Conservation (phyloP, 1,284 basidiomycete genomes). For the Grifola frondosa region DNA sequence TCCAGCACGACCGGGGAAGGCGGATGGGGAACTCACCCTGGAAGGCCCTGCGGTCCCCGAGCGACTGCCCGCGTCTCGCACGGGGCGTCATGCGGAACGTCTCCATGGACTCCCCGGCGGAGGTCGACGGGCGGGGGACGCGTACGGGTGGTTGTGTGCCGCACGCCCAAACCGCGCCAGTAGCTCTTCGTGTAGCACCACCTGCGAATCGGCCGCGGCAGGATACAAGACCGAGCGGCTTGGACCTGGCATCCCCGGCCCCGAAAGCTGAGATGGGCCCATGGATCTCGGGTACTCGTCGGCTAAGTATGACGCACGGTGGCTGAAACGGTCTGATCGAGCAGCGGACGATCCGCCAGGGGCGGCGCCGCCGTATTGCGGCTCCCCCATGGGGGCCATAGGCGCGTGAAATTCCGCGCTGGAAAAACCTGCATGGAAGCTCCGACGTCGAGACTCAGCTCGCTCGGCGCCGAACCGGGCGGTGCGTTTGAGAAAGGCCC, state of each 20-base stretch:
- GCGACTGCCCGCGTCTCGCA: background rate
- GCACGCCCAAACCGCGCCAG: background rate
- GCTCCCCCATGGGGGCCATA: conserved; percentile 8
- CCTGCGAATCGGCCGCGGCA: conserved; percentile 6
- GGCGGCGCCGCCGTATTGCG: conserved; percentile 17
- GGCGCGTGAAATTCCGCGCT: conserved; percentile 13
- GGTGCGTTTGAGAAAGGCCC: conserved; percentile 54
- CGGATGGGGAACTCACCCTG: conserved; percentile 14
- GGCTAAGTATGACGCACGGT: conserved; percentile 20
- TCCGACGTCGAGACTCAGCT: conserved; percentile 13
- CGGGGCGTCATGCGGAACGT: conserved; percentile 12
- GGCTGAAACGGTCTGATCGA: conserved; percentile 1
- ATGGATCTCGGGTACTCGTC: conserved; percentile 20
- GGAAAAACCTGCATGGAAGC: conserved; percentile 9
- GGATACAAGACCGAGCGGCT: conserved; percentile 18
- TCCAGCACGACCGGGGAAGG: conserved; percentile 25
- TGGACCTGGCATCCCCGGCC: conserved; percentile 61
- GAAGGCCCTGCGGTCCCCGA: conserved; percentile 3
- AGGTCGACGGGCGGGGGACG: conserved; percentile 22
- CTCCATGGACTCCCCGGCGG: conserved; percentile 23
- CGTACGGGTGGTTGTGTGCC: no score
- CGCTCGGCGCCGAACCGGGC: conserved; percentile 19
- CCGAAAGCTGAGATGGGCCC: conserved; percentile 41
- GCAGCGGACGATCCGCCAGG: conserved; percentile 16
- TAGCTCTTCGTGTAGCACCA: conserved; percentile 12